These are phyloP conservation scores for Irpex sp. DNA, from an alignment of 1,284 basidiomycete genomes.

Conservation along the genomic window DNA sequence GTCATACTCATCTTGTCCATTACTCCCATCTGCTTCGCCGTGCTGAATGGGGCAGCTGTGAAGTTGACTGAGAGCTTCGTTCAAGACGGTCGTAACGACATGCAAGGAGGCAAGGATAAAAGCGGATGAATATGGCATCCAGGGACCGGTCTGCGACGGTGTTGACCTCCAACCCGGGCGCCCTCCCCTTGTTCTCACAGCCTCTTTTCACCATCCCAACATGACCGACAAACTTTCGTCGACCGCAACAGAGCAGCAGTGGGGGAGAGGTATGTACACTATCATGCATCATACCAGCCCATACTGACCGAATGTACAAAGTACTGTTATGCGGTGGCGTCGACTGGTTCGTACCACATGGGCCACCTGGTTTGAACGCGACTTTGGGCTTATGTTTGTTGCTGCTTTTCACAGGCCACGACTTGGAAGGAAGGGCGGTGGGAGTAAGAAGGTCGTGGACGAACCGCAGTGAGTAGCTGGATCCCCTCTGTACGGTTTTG, in stretches of 20 bases:
- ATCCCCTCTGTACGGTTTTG: neutral
- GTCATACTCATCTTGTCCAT: neutral
- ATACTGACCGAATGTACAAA: slow-evolving; percentile 25
- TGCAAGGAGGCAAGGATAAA: neutral
- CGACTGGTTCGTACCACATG: slow-evolving; percentile 67
- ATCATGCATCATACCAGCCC: neutral
- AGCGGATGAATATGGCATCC: slow-evolving; percentile 3
- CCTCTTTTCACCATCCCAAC: slow-evolving; percentile 4
- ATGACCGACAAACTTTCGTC: slow-evolving; percentile 8
- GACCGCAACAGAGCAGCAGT: slow-evolving; percentile 14
- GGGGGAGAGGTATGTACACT: slow-evolving; percentile 24
- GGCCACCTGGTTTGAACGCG: neutral
- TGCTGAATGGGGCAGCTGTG: neutral
- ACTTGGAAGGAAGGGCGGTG: slow-evolving; percentile 62
- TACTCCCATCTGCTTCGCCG: neutral
- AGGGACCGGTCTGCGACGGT: neutral
- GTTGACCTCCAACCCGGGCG: slow-evolving; percentile 2
- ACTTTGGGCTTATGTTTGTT: slow-evolving; percentile 1
- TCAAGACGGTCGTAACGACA: neutral
- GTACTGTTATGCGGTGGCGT: slow-evolving; percentile 83
- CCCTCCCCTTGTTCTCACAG: slow-evolving; percentile 7
- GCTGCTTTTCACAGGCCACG: slow-evolving; percentile 44
- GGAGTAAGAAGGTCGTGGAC: slow-evolving; percentile 39
- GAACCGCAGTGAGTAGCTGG: slow-evolving; percentile 28
- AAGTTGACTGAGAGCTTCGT: neutral